Percentiles rank a stretch among this genome's conserved stretches.
Conservation (phyloP, 2,329 filamentous ascomycete genomes). For the Stachybotrys echinatus region DNA sequence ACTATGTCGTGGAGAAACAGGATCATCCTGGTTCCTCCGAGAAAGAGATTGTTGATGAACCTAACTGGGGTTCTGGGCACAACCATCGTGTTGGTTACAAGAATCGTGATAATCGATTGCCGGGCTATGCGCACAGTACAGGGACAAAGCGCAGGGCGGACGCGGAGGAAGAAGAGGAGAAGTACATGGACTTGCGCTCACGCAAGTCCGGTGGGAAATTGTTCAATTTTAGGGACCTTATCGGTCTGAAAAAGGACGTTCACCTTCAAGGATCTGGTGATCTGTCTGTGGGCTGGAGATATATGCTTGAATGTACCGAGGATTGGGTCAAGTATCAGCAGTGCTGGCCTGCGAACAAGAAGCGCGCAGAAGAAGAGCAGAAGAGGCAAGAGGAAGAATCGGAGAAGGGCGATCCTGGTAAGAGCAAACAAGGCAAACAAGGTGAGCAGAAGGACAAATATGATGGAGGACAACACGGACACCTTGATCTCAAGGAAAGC, state of each 20-base stretch:
- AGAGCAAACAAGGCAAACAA: slow-evolving; percentile 9
- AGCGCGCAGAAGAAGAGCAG: slow-evolving; percentile 17
- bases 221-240: slow-evolving; percentile 31
- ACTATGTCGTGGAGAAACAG: too few species aligned
- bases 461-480: slow-evolving; percentile 7
- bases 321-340: slow-evolving; percentile 42
- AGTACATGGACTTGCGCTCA: slow-evolving; percentile 2
- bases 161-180: slow-evolving; percentile 4
- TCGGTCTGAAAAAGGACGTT: slow-evolving; percentile 25
- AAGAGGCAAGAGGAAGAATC: slow-evolving; percentile 14
- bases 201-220: slow-evolving; percentile 17
- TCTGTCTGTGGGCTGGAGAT: slow-evolving; percentile 41
- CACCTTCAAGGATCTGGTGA: slow-evolving; percentile 36
- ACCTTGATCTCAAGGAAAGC: slow-evolving; percentile 8
- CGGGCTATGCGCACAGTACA: slow-evolving; percentile 18
- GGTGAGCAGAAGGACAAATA: slow-evolving; percentile 7
- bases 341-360: slow-evolving; percentile 40
- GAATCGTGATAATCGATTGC: slow-evolving; percentile 26
- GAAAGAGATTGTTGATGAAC: slow-evolving; percentile 34
- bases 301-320: slow-evolving; percentile 41
- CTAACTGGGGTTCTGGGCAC: slow-evolving; percentile 32
- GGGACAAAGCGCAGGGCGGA: slow-evolving; percentile 4
- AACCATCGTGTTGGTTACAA: slow-evolving; percentile 33
- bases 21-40: slow-evolving; percentile 30
- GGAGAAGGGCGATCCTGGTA: not conserved